phyloP scores from a whole-genome alignment of 2,329 filamentous ascomycete genomes.

The Piedraia hortae region DNA sequence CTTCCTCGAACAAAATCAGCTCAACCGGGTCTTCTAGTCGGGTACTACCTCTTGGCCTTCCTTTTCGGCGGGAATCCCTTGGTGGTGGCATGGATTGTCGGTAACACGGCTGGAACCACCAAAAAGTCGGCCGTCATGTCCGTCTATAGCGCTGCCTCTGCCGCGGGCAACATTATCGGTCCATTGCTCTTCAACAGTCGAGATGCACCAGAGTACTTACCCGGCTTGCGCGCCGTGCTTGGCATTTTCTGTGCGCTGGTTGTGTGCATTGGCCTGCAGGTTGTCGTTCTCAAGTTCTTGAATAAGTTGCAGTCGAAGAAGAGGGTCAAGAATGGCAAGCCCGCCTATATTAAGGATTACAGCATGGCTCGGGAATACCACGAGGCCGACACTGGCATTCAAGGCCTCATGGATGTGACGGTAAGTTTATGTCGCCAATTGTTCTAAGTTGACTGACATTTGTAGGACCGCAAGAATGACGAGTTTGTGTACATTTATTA shows the following conservation, averaged over 20 bases:
- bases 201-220: constrained; percentile 31
- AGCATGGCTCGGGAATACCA: constrained; percentile 31
- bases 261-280: constrained; percentile 25
- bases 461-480: constrained; percentile 26
- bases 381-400: constrained; percentile 18
- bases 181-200: constrained; percentile 31
- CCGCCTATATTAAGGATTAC: constrained; percentile 28
- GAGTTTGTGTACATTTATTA: constrained; percentile 14
- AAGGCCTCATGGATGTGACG: constrained; percentile 31
- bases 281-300: constrained; percentile 25
- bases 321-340: constrained; percentile 32
- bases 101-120: constrained; percentile 26
- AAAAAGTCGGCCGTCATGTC: constrained; percentile 35
- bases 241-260: constrained; percentile 27
- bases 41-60: constrained; percentile 39
- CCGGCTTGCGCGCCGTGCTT: constrained; percentile 28
- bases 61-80: constrained; percentile 38
- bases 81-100: constrained; percentile 39
- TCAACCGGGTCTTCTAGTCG: constrained; percentile 26
- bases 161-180: constrained; percentile 34
- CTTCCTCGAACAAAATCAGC: constrained; percentile 18
- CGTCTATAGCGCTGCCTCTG: constrained; percentile 30
- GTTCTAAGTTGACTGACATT: neutral
- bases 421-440: constrained; percentile 15
- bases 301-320: constrained; percentile 29